phyloP scores from a whole-genome alignment of 805 yeast species.

The Yarrowia sp. region DNA sequence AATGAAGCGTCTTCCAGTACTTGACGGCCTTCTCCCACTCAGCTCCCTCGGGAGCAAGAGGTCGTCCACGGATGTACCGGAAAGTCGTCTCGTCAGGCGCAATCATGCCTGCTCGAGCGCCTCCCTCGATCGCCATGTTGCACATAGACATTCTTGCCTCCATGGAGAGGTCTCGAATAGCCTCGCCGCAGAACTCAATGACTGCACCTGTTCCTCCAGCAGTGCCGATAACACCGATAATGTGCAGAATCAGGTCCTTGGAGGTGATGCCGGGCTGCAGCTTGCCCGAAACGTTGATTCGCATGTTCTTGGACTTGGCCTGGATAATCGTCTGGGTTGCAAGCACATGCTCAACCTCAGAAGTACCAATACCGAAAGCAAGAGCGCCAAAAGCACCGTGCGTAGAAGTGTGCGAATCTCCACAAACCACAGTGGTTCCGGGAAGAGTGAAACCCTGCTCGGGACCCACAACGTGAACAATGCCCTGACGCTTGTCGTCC shows the following conservation, averaged over 20 bases:
- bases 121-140: constrained; percentile 98
- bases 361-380: constrained; percentile 98
- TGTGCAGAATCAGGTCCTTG: constrained; percentile 90
- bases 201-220: constrained; percentile 99
- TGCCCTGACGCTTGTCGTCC: constrained; percentile 94
- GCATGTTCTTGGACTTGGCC: constrained; percentile 94
- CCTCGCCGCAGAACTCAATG: constrained; percentile 94
- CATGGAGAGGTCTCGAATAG: constrained; percentile 85
- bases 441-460: constrained; percentile 98
- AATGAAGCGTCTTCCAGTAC: constrained; percentile 85
- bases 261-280: constrained; percentile 88
- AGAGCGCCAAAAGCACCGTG: constrained; percentile 98
- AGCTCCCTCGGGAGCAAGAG: constrained; percentile 88
- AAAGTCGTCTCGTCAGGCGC: constrained; percentile 90
- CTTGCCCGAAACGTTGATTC: constrained; percentile 80
- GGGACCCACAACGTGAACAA: constrained; percentile 98
- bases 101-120: constrained; percentile 99
- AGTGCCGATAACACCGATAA: constrained; percentile 95
- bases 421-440: constrained; percentile 98
- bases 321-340: constrained; percentile 95
- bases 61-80: constrained; percentile 87
- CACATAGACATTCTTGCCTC: constrained; percentile 99
- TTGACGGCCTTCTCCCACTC: constrained; percentile 93
- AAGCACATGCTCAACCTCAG: constrained; percentile 97
- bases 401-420: constrained; percentile 98